These are phyloP conservation scores for Eutrema salsugineum DNA, from an alignment of 441 rosid species.

Conservation along the genomic window DNA sequence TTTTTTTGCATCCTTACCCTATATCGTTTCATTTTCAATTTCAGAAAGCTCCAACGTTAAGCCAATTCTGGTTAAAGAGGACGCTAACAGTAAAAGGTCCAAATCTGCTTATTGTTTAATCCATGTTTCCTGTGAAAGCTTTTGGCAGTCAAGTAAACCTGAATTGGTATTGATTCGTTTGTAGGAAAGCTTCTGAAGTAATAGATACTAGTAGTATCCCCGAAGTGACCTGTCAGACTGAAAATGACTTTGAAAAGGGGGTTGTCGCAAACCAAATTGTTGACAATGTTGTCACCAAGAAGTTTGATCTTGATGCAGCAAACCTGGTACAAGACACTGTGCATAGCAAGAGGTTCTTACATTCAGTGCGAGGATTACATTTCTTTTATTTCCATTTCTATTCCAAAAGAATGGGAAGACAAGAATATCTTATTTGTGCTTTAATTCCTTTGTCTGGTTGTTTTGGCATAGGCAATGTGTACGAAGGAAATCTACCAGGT, in stretches of 20 bases:
- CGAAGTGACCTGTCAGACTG: slow-evolving; percentile 12
- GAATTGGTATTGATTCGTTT: not conserved
- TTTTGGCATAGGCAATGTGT: slow-evolving; percentile 16
- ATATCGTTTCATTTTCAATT: slow-evolving; percentile 33
- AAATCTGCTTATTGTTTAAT: not conserved
- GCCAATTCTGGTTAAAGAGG: slow-evolving; percentile 31
- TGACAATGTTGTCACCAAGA: slow-evolving; percentile 4
- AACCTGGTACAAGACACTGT: not conserved
- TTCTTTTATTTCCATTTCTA: not conserved
- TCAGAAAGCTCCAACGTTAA: slow-evolving; percentile 21
- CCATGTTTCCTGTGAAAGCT: not conserved
- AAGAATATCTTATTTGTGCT: not conserved
- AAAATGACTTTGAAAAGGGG: not conserved
- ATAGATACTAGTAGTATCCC: slow-evolving; percentile 3
- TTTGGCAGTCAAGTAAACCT: not conserved
- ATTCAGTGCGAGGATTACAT: not conserved
- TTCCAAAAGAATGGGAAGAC: not conserved
- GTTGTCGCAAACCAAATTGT: not conserved
- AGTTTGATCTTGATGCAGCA: slow-evolving; percentile 20
- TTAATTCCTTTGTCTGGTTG: not conserved
- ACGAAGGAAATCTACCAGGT: slow-evolving; percentile 18
- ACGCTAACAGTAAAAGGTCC: slow-evolving; percentile 23
- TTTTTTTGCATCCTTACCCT: not conserved
- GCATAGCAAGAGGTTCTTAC: slow-evolving; percentile 26
- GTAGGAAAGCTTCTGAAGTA: slow-evolving; percentile 24